Evolutionary conservation across 140 eudicot genomes (phyloP).

Genomic region (Anethum foeniculum): DNA sequence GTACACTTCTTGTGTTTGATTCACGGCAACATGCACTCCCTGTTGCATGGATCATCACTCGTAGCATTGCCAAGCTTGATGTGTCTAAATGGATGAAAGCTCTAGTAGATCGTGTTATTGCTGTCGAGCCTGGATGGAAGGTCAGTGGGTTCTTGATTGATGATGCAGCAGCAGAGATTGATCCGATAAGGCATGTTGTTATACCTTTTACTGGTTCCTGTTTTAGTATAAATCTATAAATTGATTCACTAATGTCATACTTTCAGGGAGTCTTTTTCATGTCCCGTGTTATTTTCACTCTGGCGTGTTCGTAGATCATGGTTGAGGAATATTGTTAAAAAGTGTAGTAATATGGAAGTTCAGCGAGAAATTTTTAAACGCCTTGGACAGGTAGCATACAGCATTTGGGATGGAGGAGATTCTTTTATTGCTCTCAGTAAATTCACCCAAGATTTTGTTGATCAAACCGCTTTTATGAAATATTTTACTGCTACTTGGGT

Average conservation of each 20-base stretch:
- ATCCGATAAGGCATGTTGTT: constrained; percentile 66
- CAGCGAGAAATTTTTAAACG: constrained; percentile 83
- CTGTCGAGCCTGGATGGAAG: constrained; percentile 82
- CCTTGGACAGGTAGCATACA: constrained; percentile 57
- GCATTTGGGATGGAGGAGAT: constrained; percentile 63
- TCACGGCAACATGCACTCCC: constrained; percentile 98
- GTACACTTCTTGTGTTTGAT: constrained; percentile 93
- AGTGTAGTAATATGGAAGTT: constrained; percentile 57
- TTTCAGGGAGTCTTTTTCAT: constrained; percentile 75
- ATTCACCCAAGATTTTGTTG: constrained; percentile 63
- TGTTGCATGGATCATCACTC: constrained; percentile 91
- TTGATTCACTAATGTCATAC: constrained; percentile 13
- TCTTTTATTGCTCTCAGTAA: constrained; percentile 36
- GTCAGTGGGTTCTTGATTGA: constrained; percentile 74
- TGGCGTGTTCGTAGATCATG: constrained; percentile 98
- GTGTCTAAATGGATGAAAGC: constrained; percentile 90
- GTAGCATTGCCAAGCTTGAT: constrained; percentile 75
- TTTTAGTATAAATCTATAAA: background rate
- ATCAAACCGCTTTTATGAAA: constrained; percentile 68
- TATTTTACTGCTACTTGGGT: constrained; percentile 79
- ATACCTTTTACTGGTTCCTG: background rate
- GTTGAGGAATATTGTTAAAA: constrained; percentile 78
- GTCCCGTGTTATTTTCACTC: constrained; percentile 71
- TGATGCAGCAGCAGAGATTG: constrained; percentile 84
- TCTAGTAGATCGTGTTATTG: constrained; percentile 54